These are phyloP conservation scores for Margaritispora aquatica DNA, from an alignment of 495 filamentous ascomycete species.

Conservation along the genomic window DNA sequence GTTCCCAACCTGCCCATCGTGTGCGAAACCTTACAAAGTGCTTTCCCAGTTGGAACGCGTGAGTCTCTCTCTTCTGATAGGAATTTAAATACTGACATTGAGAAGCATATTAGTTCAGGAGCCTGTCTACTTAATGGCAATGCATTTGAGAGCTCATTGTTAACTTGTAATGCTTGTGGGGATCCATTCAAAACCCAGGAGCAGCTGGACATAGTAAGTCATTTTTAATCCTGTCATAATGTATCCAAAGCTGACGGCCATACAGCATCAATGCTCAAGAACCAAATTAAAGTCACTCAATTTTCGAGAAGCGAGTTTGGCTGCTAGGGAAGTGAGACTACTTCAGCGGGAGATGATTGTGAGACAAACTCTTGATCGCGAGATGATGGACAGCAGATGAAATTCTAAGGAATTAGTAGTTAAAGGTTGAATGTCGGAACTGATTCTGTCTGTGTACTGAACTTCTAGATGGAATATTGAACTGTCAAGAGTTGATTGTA, in stretches of 20 bases:
- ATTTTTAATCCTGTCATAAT: not conserved
- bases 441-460: no score
- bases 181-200: not conserved
- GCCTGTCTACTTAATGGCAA: not conserved
- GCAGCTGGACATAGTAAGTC: not conserved
- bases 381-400: slow-evolving; percentile 1
- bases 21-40: not conserved
- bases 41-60: not conserved
- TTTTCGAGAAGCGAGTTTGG: not conserved
- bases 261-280: not conserved
- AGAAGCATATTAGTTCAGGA: not conserved
- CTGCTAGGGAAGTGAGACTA: not conserved
- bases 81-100: not conserved
- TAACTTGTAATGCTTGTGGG: not conserved
- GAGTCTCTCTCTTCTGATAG: not conserved
- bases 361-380: slow-evolving; percentile 11
- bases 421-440: no score
- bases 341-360: slow-evolving; percentile 9
- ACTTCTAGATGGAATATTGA: no score
- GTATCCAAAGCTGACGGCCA: not conserved
- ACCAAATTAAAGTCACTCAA: not conserved
- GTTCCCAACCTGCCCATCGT: not conserved
- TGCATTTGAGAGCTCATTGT: not conserved
- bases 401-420: no score
- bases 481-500: no score